Percentiles rank a stretch among this genome's conserved stretches.
These are phyloP conservation scores for Bipolaris oryzae DNA, from an alignment of 2,329 filamentous ascomycete genomes.

Conservation along the genomic window DNA sequence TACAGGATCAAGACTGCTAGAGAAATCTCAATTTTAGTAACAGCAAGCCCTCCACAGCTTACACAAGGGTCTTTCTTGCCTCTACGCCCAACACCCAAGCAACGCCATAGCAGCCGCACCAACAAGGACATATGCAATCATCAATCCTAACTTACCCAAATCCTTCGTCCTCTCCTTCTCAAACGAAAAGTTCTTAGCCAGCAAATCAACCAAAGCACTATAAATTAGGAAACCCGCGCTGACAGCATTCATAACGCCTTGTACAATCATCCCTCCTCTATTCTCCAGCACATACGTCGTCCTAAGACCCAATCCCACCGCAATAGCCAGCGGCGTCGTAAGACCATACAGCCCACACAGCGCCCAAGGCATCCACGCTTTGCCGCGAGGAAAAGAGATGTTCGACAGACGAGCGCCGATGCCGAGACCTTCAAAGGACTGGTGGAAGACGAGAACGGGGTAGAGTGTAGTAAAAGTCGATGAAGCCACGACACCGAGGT, in stretches of 20 bases:
- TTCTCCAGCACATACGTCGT: conserved; percentile 8
- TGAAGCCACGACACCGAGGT: conserved; percentile 7
- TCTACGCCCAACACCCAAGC: conserved; percentile 8
- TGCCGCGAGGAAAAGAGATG: not conserved
- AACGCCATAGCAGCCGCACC: conserved; percentile 6
- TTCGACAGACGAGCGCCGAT: conserved; percentile 8
- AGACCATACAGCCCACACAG: conserved; percentile 5
- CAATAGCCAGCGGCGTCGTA: conserved; percentile 6
- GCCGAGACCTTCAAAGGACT: conserved; percentile 7
- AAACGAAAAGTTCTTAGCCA: conserved; percentile 11
- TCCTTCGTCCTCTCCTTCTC: conserved; percentile 7
- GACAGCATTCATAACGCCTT: conserved; percentile 8
- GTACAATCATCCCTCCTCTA: not conserved
- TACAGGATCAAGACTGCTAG: not conserved
- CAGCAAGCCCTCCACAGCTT: not conserved
- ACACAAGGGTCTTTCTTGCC: too few relatives aligned
- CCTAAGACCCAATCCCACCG: conserved; percentile 1
- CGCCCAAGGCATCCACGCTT: conserved; percentile 7
- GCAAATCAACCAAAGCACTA: conserved; percentile 7
- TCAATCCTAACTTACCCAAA: not conserved
- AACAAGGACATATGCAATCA: conserved; percentile 6
- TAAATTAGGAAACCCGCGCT: conserved; percentile 10
- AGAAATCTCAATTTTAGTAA: too few relatives aligned
- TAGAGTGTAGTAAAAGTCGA: conserved; percentile 5
- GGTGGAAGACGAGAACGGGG: conserved; percentile 4